Percentiles rank a stretch among this genome's conserved stretches.
phyloP scores from a whole-genome alignment of 306 rosid genomes.

The Pachyrhizus erosus region DNA sequence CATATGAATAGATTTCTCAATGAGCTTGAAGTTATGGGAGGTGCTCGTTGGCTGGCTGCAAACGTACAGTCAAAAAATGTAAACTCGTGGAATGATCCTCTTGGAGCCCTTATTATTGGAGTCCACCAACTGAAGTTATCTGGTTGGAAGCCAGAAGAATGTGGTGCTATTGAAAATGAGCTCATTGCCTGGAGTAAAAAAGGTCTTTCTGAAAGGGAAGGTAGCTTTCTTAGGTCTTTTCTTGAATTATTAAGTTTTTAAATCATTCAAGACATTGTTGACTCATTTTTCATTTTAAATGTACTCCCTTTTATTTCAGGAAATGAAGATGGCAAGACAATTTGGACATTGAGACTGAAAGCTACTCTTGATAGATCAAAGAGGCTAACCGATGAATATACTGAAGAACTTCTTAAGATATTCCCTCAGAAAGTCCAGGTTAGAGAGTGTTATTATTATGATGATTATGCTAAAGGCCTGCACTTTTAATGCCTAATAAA shows the following conservation, averaged over 20 bases:
- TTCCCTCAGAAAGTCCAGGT: constrained; percentile 97
- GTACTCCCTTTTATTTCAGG: constrained; percentile 53
- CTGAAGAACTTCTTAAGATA: constrained; percentile 93
- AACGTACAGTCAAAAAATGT: constrained; percentile 68
- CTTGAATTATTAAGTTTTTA: constrained; percentile 22
- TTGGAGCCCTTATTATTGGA: constrained; percentile 80
- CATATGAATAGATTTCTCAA: constrained; percentile 76
- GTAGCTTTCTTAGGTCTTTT: constrained; percentile 45
- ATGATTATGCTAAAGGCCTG: constrained; percentile 32
- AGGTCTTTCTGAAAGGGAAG: constrained; percentile 88
- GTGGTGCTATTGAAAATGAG: constrained; percentile 87
- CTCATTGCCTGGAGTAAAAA: constrained; percentile 84
- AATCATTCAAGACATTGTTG: constrained; percentile 4
- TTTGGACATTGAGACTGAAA: constrained; percentile 92
- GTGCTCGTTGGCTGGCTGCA: constrained; percentile 76
- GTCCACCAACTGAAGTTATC: constrained; percentile 81
- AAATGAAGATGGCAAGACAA: constrained; percentile 88
- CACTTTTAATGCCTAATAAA: constrained; percentile 13
- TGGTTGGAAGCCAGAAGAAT: constrained; percentile 91
- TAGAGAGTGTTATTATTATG: constrained; percentile 33
- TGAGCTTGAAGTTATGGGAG: constrained; percentile 79
- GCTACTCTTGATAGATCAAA: constrained; percentile 96
- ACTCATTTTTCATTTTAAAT: constrained; percentile 28
- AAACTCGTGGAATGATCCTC: constrained; percentile 82
- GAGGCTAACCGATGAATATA: constrained; percentile 94